A percentile compares a stretch with the other conserved stretches of the same genome.
phyloP scores from a whole-genome alignment of 1,139 yeast genomes.

The Candida sp. region DNA sequence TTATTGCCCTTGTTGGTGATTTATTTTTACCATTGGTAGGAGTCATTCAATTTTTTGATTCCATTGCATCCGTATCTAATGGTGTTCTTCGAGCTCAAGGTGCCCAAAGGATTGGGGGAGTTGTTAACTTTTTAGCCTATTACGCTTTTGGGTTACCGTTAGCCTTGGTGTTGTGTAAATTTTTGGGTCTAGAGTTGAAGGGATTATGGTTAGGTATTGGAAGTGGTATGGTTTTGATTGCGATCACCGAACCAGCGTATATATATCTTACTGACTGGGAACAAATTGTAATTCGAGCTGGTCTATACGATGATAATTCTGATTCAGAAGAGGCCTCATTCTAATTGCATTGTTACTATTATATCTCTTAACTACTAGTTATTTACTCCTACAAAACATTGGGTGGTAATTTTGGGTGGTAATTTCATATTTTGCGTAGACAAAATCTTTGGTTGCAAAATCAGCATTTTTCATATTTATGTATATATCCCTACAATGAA shows the following conservation, averaged over 20 bases:
- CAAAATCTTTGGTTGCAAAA: not conserved
- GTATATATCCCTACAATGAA: not conserved
- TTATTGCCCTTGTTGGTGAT: slow-evolving; percentile 41
- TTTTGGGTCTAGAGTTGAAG: slow-evolving; percentile 45
- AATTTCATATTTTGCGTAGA: not conserved
- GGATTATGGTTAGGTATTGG: slow-evolving; percentile 95
- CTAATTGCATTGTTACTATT: too few relatives aligned
- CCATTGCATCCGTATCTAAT: slow-evolving; percentile 79
- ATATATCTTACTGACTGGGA: slow-evolving; percentile 44
- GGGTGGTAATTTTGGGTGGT: not conserved
- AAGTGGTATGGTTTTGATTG: slow-evolving; percentile 69
- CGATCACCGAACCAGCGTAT: slow-evolving; percentile 49
- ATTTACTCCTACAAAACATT: too few relatives aligned
- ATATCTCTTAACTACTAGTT: too few relatives aligned
- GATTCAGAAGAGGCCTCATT: not conserved
- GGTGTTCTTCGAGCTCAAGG: slow-evolving; percentile 89
- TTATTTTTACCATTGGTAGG: slow-evolving; percentile 71
- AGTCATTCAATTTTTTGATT: slow-evolving; percentile 71
- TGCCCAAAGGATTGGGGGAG: slow-evolving; percentile 78
- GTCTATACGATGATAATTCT: slow-evolving; percentile 9
- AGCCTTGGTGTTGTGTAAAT: slow-evolving; percentile 61
- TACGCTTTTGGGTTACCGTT: slow-evolving; percentile 63
- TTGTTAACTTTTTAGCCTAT: slow-evolving; percentile 71
- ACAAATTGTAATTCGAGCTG: slow-evolving; percentile 28
- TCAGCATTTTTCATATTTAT: not conserved